phyloP scores from a whole-genome alignment of 345 rosid genomes.

The Lepidium didymum region DNA sequence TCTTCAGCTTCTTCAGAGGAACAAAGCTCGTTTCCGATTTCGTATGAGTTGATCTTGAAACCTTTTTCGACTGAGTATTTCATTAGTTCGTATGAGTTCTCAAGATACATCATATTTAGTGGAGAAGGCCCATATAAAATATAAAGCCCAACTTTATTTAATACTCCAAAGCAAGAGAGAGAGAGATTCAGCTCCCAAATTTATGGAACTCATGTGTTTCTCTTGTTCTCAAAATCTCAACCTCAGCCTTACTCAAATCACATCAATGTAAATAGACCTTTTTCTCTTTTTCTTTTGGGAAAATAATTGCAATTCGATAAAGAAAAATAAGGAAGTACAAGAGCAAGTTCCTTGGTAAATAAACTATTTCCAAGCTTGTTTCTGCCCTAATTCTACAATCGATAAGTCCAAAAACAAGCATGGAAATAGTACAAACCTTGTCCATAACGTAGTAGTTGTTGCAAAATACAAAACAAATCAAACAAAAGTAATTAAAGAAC shows the following conservation, averaged over 20 bases:
- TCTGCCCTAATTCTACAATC: background rate
- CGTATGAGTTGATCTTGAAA: constrained; percentile 52
- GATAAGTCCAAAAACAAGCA: constrained; percentile 23
- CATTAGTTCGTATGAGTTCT: constrained; percentile 44
- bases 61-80: constrained; percentile 40
- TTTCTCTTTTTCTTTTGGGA: background rate
- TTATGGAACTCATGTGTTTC: constrained; percentile 31
- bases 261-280: background rate
- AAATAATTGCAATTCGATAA: too few relatives aligned
- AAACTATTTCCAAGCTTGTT: constrained; percentile 23
- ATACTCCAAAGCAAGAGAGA: background rate
- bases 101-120: background rate
- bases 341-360: background rate
- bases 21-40: constrained; percentile 57
- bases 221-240: constrained; percentile 8
- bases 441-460: background rate
- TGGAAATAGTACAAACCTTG: constrained; percentile 7
- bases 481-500: background rate
- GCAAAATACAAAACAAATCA: constrained; percentile 2
- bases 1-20: too few relatives aligned
- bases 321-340: background rate
- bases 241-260: constrained; percentile 9
- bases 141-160: background rate
- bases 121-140: background rate
- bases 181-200: constrained; percentile 1